Evolutionary conservation across 2,329 filamentous ascomycete genomes (phyloP), one percentile per base, ranked within the genome.

Genomic region (Dichotomopilus funicola): DNA sequence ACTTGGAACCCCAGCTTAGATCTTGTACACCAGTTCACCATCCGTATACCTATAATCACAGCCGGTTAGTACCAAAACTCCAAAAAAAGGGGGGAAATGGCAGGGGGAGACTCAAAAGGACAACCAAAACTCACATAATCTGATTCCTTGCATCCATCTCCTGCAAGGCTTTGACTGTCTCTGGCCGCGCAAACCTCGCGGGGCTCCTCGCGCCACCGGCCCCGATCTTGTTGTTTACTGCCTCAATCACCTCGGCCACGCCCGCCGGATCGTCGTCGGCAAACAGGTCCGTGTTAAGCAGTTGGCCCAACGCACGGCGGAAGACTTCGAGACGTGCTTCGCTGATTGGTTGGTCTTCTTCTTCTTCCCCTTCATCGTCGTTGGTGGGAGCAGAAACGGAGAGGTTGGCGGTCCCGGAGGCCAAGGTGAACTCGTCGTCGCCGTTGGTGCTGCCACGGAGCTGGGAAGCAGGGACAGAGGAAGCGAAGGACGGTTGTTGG

Each of bases 251-350:
- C 33, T 82, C 81, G 59, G 85, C 82, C 1, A 96, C 79, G 58
- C 86, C 80, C 11, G 91, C 90, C 13, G 86, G 83, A 65, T 97
- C 94, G 59, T 95, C 89, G 36, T 95, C 89, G 36, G 86, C 83
- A 68, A 99, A 99, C n/a, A 99, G 71, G 10, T 82, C 78, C 0
- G 87, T 87, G 64, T 87, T 86, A 66, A 96, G 86, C 53, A 99
- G 77, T 64, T 89, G 87, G 31, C 94, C 94, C 3, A 99, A 78
- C 2, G 88, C 82, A 9, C 82, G 82, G 53, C 89, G 85, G 84
- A 99, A 99, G 1, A 83, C 73, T 5, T 80, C 75, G 33, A 96
- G 73, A 42, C 94, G 82, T 42, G 78, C 77, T 0, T 80, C 65
- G 1, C 79, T 75, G 66, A 91, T 84, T 1, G 80, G 75, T 9